phyloP scores from a whole-genome alignment of 1,284 basidiomycete species.

The Melampsora americana region DNA sequence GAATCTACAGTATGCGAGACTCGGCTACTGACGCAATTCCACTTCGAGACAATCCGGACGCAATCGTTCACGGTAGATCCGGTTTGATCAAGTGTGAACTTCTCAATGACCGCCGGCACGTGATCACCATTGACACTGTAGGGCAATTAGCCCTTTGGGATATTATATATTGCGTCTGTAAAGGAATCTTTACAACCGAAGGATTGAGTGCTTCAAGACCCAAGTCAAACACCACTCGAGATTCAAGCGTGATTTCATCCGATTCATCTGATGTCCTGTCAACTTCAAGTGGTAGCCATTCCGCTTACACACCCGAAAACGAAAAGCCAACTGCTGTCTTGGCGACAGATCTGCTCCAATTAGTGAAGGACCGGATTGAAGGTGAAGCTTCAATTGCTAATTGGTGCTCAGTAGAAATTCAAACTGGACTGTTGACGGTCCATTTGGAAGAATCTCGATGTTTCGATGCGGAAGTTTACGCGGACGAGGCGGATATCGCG shows the following conservation, averaged over 20 bases:
- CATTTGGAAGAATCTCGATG: slow-evolving; percentile 76
- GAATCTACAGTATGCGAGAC: slow-evolving; percentile 70
- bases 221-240: slow-evolving; percentile 43
- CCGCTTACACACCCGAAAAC: neutral
- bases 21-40: slow-evolving; percentile 75
- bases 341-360: slow-evolving; percentile 70
- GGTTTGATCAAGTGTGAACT: slow-evolving; percentile 68
- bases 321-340: slow-evolving; percentile 43
- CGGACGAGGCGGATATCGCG: slow-evolving; percentile 64
- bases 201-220: slow-evolving; percentile 59
- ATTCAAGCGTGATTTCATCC: slow-evolving; percentile 26
- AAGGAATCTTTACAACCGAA: slow-evolving; percentile 66
- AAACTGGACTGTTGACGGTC: slow-evolving; percentile 79
- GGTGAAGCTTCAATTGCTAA: slow-evolving; percentile 79
- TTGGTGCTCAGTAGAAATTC: slow-evolving; percentile 87
- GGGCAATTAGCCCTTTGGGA: slow-evolving; percentile 89
- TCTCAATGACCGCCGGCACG: slow-evolving; percentile 87
- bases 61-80: slow-evolving; percentile 70
- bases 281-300: neutral
- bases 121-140: slow-evolving; percentile 79
- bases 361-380: slow-evolving; percentile 81
- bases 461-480: slow-evolving; percentile 92
- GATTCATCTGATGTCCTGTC: neutral
- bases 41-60: slow-evolving; percentile 63
- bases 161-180: slow-evolving; percentile 72